Evolutionary conservation across 768 basidiomycete species (phyloP).

Genomic region (Leccinellum rugosiceps): DNA sequence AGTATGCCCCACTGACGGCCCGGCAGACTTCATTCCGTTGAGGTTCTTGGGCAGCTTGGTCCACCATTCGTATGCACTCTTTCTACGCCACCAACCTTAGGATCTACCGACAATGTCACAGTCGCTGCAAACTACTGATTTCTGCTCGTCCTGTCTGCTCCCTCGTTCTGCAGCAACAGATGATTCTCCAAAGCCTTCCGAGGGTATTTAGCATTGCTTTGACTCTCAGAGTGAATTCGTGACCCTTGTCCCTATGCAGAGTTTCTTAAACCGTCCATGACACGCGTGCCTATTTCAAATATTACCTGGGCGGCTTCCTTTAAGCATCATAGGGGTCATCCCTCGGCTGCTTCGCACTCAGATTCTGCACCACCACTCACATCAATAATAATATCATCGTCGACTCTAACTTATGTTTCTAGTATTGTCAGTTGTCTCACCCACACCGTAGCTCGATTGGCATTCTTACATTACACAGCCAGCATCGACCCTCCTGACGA

Average conservation of each 20-base stretch:
- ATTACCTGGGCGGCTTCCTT: background rate
- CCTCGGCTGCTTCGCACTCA: background rate
- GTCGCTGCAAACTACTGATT: background rate
- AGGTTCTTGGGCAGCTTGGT: background rate
- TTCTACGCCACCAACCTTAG: background rate
- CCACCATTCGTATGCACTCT: background rate
- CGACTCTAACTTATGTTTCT: background rate
- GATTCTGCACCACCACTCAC: background rate
- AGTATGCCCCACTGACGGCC: background rate
- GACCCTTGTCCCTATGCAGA: background rate
- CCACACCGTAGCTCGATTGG: background rate
- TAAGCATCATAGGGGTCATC: background rate
- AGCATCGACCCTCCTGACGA: conserved; percentile 3
- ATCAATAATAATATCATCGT: background rate
- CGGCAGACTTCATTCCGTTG: background rate
- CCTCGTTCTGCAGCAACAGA: background rate
- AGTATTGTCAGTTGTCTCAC: background rate
- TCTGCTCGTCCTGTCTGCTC: background rate
- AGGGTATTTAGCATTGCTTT: background rate
- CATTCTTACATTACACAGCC: background rate
- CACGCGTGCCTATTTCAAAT: background rate
- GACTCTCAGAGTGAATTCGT: background rate
- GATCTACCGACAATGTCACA: background rate
- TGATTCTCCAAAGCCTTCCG: background rate
- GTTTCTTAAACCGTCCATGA: background rate